phyloP scores from a whole-genome alignment of 1,139 yeast species.

The Candida mesenterica region DNA sequence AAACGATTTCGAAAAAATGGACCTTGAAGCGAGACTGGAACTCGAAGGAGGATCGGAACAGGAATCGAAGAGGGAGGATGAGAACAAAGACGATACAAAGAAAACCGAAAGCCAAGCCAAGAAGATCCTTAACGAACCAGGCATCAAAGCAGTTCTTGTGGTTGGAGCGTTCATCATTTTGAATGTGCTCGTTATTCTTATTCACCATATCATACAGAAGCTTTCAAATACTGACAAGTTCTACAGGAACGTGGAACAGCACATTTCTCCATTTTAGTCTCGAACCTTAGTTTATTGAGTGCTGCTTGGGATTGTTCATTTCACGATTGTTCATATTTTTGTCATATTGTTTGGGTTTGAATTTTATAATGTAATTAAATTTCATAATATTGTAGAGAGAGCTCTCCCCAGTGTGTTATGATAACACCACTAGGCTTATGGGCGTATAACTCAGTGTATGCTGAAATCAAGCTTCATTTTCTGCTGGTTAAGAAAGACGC shows the following conservation, averaged over 20 bases:
- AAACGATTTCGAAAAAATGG: no score
- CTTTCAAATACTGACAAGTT: slow-evolving; percentile 29
- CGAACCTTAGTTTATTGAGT: no score
- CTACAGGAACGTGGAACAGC: slow-evolving; percentile 37
- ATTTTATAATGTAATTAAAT: not conserved
- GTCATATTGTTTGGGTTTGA: slow-evolving; percentile 4
- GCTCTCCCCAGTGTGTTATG: no score
- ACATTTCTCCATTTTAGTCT: slow-evolving; percentile 38
- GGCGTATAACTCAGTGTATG: no score
- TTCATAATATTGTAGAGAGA: no score
- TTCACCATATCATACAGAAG: slow-evolving; percentile 36
- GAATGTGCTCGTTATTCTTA: slow-evolving; percentile 34
- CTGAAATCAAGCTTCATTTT: no score
- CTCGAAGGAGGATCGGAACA: not conserved
- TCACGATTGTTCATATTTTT: slow-evolving; percentile 1
- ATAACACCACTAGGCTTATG: no score
- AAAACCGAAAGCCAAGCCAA: slow-evolving; percentile 9
- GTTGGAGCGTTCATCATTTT: slow-evolving; percentile 30
- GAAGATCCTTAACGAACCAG: slow-evolving; percentile 15
- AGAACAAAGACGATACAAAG: slow-evolving; percentile 4
- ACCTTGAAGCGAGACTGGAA: no score
- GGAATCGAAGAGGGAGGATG: not conserved
- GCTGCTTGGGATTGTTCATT: no score
- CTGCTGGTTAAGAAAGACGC: no score
- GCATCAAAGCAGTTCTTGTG: slow-evolving; percentile 26